Evolutionary conservation across 108 stramenopile species (phyloP).

Genomic region (Discostella pseudostelligera): DNA sequence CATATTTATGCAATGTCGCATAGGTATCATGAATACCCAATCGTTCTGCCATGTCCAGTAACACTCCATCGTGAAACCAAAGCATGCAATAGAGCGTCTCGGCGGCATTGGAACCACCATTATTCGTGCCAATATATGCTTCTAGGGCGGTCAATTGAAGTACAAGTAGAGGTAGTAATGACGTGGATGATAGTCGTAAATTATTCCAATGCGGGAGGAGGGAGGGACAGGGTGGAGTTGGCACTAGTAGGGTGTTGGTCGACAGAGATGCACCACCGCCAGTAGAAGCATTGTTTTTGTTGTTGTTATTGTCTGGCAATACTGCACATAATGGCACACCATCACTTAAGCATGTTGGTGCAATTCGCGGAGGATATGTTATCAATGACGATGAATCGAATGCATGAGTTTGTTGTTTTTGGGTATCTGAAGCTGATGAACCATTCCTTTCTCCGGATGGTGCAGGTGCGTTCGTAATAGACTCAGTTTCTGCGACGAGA

Average conservation of each 20-base stretch:
- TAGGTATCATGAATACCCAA: slow-evolving; percentile 6
- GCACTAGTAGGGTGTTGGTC: slow-evolving; percentile 9
- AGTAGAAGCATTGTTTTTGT: slow-evolving; percentile 7
- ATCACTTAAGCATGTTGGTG: slow-evolving; percentile 45
- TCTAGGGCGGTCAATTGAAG: slow-evolving; percentile 38
- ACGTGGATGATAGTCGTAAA: slow-evolving; percentile 30
- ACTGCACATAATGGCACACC: slow-evolving; percentile 40
- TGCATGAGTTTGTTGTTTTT: too few relatives aligned
- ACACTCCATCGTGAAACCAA: slow-evolving; percentile 72
- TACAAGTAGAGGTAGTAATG: slow-evolving; percentile 26
- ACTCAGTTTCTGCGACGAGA: neutral
- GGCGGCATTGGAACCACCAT: slow-evolving; percentile 76
- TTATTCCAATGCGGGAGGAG: slow-evolving; percentile 54
- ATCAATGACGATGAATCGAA: slow-evolving; percentile 44
- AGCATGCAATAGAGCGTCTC: slow-evolving; percentile 86
- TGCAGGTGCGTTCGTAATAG: slow-evolving; percentile 2
- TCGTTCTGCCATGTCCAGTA: slow-evolving; percentile 61
- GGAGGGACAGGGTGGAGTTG: slow-evolving; percentile 38
- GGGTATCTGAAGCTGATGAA: too few relatives aligned
- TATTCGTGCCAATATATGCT: slow-evolving; percentile 40
- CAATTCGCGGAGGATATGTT: slow-evolving; percentile 53
- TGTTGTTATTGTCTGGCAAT: slow-evolving; percentile 42
- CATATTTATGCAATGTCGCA: neutral
- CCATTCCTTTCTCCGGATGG: neutral
- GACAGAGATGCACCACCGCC: slow-evolving; percentile 16